Conservation (phyloP, 1,284 basidiomycete genomes). For the Xerocomus nothofagi region DNA sequence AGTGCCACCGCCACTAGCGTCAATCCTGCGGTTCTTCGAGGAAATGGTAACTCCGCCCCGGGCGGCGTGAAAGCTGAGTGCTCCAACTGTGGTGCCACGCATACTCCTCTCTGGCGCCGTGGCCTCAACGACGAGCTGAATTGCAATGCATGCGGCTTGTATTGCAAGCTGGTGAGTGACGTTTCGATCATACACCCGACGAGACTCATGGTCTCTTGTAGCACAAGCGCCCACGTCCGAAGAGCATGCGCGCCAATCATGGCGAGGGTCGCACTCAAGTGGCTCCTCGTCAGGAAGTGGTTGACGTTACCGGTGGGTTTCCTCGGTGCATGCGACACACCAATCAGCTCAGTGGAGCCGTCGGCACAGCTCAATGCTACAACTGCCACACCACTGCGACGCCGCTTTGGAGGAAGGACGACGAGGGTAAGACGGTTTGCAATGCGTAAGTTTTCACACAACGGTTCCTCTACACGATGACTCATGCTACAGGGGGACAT, state of each 20-base stretch:
- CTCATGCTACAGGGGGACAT: constrained; percentile 13
- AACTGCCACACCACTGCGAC: constrained; percentile 89
- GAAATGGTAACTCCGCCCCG: constrained; percentile 46
- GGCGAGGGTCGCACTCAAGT: constrained; percentile 58
- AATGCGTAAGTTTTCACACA: constrained; percentile 65
- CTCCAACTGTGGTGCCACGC: constrained; percentile 80
- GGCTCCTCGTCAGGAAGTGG: constrained; percentile 52
- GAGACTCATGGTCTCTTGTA: constrained; percentile 26
- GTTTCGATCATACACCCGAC: neutral
- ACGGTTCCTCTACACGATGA: neutral
- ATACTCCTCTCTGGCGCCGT: constrained; percentile 78
- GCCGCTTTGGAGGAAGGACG: constrained; percentile 89
- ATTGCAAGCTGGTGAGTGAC: constrained; percentile 69
- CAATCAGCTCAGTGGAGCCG: constrained; percentile 29
- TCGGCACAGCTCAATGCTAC: constrained; percentile 70
- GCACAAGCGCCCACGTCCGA: constrained; percentile 82
- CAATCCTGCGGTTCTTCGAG: constrained; percentile 40
- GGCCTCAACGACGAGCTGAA: constrained; percentile 83
- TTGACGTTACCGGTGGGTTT: constrained; percentile 53
- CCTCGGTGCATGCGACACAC: constrained; percentile 26
- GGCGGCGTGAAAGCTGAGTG: constrained; percentile 83
- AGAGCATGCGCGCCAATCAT: constrained; percentile 76
- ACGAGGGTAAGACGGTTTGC: constrained; percentile 89
- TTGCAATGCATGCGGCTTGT: constrained; percentile 79
- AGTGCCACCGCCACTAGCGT: constrained; percentile 60